Base-by-base conservation (phyloP, 257 asterid genomes). In the Nicotiana knightiana region DNA sequence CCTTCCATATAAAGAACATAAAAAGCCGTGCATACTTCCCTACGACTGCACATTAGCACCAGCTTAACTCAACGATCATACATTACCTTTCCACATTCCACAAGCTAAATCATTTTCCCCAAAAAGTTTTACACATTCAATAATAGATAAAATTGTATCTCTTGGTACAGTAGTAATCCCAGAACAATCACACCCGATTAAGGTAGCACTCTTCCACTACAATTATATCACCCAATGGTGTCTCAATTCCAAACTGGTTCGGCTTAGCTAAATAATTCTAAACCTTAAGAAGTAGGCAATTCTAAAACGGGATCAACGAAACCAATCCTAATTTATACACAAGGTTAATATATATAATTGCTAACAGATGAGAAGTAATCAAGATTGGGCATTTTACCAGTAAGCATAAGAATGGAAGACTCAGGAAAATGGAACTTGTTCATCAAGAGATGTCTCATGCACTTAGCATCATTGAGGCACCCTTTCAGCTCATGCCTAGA, bases 401-500 rank as follows among this genome's bases (percentile, higher is more conserved):
- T 96, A 28, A 96, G 94, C 97, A 90, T 93, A 84, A 96, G 90
- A 84, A 94, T 92, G 3, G 99, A 94, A 16, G 98, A 86, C 82
- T 94, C 98, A 3, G 99, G 98, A 70, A 94, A 96, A 13, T 87
- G 89, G 77, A 96, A 96, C 92, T 89, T 92, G 82, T 91, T 93
- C 43, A 89, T 85, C 88, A 94, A 86, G 21, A 96, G 86, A 89
- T 94, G 84, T 51, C 85, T 90, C 98, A 94, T 96, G 81, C 98
- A 96, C 88, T 93, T 96, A n/a, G 97, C 98, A 85, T 96, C 99
- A 70, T 96, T 96, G 15, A 96, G 88, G 86, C 98, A 94, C 32
- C 98, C 99, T 79, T 93, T 96, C 87, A 96, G 93, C 91, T 96
- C 97, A 86, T 93, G 93, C 76, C 95, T 87, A 17, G 99, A 91